These are phyloP conservation scores for Crataegus laevigata DNA, from an alignment of 306 rosid genomes.

Conservation along the genomic window DNA sequence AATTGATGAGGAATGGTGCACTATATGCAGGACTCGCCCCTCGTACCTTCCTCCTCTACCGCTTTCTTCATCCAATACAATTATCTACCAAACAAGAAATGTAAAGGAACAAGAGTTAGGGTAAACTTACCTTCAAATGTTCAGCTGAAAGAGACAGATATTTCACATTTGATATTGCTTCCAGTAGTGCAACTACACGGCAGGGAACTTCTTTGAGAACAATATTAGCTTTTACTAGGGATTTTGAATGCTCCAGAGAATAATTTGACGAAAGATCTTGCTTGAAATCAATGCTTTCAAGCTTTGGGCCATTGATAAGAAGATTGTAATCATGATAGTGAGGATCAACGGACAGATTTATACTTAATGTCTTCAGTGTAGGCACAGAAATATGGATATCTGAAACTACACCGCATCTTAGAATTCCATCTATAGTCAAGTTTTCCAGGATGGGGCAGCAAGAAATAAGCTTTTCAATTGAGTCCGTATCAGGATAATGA, in stretches of 20 bases:
- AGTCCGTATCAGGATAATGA: not conserved
- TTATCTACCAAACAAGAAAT: not conserved
- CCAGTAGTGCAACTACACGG: not conserved
- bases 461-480: not conserved
- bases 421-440: not conserved
- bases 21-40: no score
- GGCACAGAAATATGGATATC: not conserved
- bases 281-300: not conserved
- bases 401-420: not conserved
- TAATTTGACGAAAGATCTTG: not conserved
- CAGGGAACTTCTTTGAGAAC: not conserved
- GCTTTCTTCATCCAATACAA: not conserved
- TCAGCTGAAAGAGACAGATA: not conserved
- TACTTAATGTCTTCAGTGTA: not conserved
- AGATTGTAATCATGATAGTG: not conserved
- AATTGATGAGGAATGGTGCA: no score
- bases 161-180: not conserved
- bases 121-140: not conserved
- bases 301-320: not conserved
- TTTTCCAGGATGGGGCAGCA: not conserved
- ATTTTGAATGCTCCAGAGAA: not conserved
- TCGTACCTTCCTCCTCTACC: no score
- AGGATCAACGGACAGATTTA: not conserved
- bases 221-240: not conserved
- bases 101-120: not conserved